Conservation (phyloP, 768 basidiomycete genomes). For the Amanita brunnescens region DNA sequence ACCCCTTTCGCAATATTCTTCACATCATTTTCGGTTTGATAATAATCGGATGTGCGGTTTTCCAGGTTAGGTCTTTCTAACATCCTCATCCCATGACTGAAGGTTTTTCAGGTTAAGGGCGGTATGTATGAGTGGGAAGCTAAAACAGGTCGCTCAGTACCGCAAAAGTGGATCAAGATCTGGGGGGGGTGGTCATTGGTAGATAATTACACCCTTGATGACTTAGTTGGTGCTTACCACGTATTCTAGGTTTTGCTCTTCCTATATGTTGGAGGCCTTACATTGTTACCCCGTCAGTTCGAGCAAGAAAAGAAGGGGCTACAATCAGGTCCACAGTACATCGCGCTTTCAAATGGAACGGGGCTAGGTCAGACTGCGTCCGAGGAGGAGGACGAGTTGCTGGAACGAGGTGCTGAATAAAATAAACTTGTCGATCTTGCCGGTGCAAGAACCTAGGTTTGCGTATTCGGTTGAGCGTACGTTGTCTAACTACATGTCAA, state of each 20-base stretch:
- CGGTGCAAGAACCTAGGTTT: neutral
- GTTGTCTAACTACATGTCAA: too few relatives aligned
- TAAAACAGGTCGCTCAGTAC: conserved; percentile 23
- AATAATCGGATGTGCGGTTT: conserved; percentile 41
- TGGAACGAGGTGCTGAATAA: neutral
- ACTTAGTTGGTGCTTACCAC: neutral
- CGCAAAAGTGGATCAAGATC: conserved; percentile 29
- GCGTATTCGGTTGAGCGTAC: too few relatives aligned
- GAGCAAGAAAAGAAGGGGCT: conserved; percentile 24
- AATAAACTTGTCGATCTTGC: neutral
- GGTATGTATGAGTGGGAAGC: conserved; percentile 37
- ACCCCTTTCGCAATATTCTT: conserved; percentile 46
- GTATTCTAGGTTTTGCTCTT: conserved; percentile 31
- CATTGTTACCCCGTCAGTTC: conserved; percentile 33
- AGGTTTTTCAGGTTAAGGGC: conserved; percentile 26
- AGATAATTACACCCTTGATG: neutral
- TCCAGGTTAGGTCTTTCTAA: conserved; percentile 30
- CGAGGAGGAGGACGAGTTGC: neutral
- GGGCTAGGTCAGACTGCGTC: conserved; percentile 3
- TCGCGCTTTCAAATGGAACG: conserved; percentile 4
- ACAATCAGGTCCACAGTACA: neutral
- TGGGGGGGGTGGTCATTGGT: conserved; percentile 41
- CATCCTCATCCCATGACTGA: neutral
- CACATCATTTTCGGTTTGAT: conserved; percentile 47
- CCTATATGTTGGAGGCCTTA: conserved; percentile 37